Percentiles rank a stretch among this genome's conserved stretches.
Evolutionary conservation across 2,329 filamentous ascomycete species (phyloP).

Genomic region (Nothopassalora personata): DNA sequence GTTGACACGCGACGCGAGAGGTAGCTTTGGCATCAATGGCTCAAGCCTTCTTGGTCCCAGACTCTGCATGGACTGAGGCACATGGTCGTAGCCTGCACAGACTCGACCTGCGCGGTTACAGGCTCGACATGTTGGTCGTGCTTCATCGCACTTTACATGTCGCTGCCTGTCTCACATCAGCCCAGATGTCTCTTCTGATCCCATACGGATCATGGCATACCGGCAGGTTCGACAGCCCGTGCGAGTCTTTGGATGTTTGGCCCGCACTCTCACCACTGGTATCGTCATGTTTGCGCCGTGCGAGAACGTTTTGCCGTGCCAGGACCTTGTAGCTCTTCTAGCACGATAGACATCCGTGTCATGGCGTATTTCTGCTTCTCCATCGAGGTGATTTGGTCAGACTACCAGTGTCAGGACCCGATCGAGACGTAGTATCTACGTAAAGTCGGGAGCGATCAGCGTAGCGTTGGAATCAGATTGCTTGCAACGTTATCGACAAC

Average conservation of each 20-base stretch:
- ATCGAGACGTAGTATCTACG: background rate
- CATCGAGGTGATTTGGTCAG: background rate
- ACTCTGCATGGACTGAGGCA: background rate
- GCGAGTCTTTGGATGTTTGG: conserved; percentile 9
- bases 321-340: background rate
- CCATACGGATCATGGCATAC: background rate
- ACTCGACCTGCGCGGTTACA: background rate
- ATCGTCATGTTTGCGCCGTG: conserved; percentile 4
- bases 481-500: too few relatives aligned
- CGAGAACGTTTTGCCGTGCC: background rate
- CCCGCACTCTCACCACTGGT: conserved; percentile 8
- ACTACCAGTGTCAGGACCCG: background rate
- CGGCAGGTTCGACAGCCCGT: conserved; percentile 6
- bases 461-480: too few relatives aligned
- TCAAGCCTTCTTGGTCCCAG: background rate
- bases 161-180: conserved; percentile 4
- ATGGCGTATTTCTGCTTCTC: background rate
- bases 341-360: background rate
- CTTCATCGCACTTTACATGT: conserved; percentile 12
- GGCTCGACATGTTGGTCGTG: conserved; percentile 5
- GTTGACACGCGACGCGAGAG: background rate
- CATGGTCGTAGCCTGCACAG: conserved; percentile 7
- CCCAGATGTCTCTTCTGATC: background rate
- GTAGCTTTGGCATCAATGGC: background rate
- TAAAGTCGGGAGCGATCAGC: too few relatives aligned